Evolutionary conservation across 108 stramenopile species (phyloP), one percentile per base, ranked within the genome.

Genomic region (Pseudonitzschia multiseries): DNA sequence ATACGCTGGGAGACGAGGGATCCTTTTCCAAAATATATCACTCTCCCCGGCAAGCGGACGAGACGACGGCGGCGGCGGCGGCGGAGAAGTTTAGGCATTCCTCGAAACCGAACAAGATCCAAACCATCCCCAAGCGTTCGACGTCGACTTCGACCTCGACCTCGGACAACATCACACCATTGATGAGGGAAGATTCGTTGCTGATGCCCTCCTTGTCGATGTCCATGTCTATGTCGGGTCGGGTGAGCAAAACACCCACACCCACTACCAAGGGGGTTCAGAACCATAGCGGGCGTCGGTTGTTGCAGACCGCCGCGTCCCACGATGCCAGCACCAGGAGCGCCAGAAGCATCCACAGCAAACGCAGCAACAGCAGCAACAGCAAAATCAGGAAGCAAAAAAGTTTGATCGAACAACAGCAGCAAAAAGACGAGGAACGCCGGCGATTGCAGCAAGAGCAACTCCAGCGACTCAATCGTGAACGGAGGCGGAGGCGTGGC

Each of bases 1-100:
- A 84, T 13, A 78, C 84, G 18, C 48, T 84, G 64, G 78, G 72
- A 12, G 73, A 80, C 48, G 83, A 73, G 29, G 65, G 17, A 4
- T 27, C 65, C 33, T 24, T 67, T 40, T 67, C 46, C 15, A 12
- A 41, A 26, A 28, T 67, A 0, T 67, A 51, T 29, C 66, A 40
- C 18, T 62, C 61, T n/a, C 61, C 61, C 0, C 61, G 36, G 14
- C 54, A 56, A 40, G n/a, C 29, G n/a, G n/a, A n/a, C 61, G 29
- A 59, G 15, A 59, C 24, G 10, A 14, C 26, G 56, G n/a, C n/a
- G n/a, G n/a, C n/a, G n/a, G n/a, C n/a, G n/a, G n/a, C n/a, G 9
- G 27, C 27, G 29, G 13, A 59, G 10, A 54, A 27, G 57, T 59
- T 20, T 14, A 13, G 20, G n/a, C 14, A 4, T 6, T 8, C 40